These are phyloP conservation scores for Auricularia sp. DNA, from an alignment of 768 basidiomycete genomes.

Conservation along the genomic window DNA sequence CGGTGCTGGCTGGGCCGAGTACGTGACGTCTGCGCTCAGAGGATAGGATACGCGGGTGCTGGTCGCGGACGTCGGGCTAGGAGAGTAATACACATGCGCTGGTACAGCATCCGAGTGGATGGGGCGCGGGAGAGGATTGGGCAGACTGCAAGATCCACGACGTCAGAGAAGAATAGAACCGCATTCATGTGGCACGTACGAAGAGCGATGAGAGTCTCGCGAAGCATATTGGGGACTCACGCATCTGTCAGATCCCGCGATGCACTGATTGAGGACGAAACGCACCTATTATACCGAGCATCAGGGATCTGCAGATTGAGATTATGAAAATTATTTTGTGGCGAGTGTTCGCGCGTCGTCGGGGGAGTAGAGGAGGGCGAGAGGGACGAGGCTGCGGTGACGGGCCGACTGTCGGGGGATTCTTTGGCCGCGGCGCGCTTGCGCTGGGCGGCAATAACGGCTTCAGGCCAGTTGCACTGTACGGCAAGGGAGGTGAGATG, in stretches of 20 bases:
- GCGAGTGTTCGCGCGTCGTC: conserved; percentile 7
- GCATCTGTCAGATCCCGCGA: background rate
- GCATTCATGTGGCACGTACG: background rate
- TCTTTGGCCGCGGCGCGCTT: conserved; percentile 32
- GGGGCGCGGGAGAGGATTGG: background rate
- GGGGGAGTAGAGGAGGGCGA: conserved; percentile 4
- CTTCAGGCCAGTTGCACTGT: conserved; percentile 81
- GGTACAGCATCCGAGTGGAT: too few relatives aligned
- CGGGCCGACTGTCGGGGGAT: conserved; percentile 22
- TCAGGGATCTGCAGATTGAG: conserved; percentile 1
- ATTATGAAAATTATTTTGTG: conserved; percentile 6
- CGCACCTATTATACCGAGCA: background rate
- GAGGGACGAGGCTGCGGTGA: conserved; percentile 47
- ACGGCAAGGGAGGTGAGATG: conserved; percentile 7
- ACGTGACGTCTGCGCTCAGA: background rate
- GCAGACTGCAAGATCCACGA: background rate
- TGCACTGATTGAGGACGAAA: background rate
- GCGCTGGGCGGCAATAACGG: conserved; percentile 45
- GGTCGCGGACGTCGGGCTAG: background rate
- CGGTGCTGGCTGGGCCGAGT: background rate
- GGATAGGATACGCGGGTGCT: background rate
- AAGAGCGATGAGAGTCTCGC: background rate
- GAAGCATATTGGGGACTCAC: background rate
- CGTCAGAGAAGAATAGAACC: background rate
- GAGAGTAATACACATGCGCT: background rate